Percentiles rank a stretch among this genome's conserved stretches.
phyloP scores from a whole-genome alignment of 495 filamentous ascomycete species.

The Lasiosphaeris hirsuta region DNA sequence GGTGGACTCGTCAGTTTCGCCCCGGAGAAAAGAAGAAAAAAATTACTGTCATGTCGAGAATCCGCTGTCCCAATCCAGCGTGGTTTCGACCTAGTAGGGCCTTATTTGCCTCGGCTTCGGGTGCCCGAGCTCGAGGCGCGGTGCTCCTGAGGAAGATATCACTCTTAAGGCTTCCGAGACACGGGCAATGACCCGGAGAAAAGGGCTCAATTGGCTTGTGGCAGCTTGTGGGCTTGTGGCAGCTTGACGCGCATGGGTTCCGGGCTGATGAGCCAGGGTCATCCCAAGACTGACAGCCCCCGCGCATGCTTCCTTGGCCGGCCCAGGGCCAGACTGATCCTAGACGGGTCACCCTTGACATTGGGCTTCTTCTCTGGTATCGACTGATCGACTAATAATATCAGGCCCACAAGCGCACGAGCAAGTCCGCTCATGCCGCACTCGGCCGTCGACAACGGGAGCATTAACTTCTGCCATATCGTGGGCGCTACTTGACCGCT shows the following conservation, averaged over 20 bases:
- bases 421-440: constrained; percentile 12
- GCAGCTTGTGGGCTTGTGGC: constrained; percentile 18
- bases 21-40: too few relatives aligned
- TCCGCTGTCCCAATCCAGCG: not conserved
- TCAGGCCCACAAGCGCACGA: constrained; percentile 16
- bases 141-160: not conserved
- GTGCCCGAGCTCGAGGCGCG: not conserved
- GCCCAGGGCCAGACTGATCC: constrained; percentile 23
- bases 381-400: constrained; percentile 31
- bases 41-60: not conserved
- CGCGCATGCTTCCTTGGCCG: constrained; percentile 22
- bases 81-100: not conserved
- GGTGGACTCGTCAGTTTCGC: too few relatives aligned
- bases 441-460: constrained; percentile 14
- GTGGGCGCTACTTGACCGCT: constrained; percentile 5
- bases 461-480: constrained; percentile 9
- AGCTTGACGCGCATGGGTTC: constrained; percentile 13
- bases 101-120: constrained; percentile 3
- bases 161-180: constrained; percentile 4
- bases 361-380: constrained; percentile 20
- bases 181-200: constrained; percentile 10
- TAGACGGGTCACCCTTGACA: constrained; percentile 18
- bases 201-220: constrained; percentile 14
- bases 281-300: constrained; percentile 17
- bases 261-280: constrained; percentile 23